Conservation (phyloP, 495 filamentous ascomycete genomes). For the Podospora pseudoanserina region DNA sequence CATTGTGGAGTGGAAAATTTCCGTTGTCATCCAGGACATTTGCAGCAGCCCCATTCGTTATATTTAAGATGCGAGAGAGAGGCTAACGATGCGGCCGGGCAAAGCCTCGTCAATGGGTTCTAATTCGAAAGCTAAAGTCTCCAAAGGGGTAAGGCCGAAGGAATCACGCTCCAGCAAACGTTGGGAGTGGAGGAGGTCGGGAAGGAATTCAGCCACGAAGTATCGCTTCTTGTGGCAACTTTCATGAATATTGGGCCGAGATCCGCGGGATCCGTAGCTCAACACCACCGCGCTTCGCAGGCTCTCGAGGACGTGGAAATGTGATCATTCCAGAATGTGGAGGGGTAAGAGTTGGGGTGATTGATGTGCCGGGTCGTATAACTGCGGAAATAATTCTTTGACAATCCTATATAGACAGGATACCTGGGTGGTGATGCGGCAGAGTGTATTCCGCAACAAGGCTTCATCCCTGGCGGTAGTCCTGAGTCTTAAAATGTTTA, state of each 20-base stretch:
- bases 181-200: background rate
- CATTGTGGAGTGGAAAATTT: background rate
- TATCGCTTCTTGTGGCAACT: background rate
- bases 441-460: no score
- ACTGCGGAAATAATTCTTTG: no score
- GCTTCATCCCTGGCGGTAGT: no score
- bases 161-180: background rate
- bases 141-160: background rate
- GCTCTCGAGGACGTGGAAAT: no score
- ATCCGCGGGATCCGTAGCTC: no score
- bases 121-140: background rate
- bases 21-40: background rate
- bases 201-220: background rate
- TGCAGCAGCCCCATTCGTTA: background rate
- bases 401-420: no score
- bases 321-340: no score
- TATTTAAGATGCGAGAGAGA: background rate
- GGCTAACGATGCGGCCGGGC: background rate
- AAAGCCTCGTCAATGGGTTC: background rate
- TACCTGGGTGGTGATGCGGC: no score
- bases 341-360: no score
- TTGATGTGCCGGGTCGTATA: no score
- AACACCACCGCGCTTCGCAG: no score
- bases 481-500: no score
- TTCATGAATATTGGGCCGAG: background rate